These are phyloP conservation scores for Trapa incisa DNA, from an alignment of 345 rosid species.

Conservation along the genomic window DNA sequence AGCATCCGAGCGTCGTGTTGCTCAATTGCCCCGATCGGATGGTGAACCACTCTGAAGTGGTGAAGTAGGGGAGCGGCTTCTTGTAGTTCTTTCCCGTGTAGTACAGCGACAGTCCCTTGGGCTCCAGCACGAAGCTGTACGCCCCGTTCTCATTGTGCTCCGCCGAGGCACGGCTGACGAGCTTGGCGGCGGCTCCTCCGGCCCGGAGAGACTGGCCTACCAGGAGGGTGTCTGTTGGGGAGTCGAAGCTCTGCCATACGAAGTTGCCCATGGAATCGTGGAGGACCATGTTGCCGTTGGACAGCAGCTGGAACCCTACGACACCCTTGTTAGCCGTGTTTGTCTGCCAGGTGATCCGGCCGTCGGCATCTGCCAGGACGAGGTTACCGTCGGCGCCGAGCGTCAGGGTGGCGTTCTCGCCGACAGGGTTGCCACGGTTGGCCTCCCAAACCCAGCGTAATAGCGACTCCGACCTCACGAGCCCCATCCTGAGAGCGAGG, in stretches of 20 bases:
- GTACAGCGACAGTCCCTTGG: constrained; percentile 20
- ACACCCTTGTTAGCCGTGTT: constrained; percentile 45
- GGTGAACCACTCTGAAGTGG: no score
- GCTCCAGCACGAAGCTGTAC: constrained; percentile 31
- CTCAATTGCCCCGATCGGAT: no score
- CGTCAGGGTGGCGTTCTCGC: constrained; percentile 32
- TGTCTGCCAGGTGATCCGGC: constrained; percentile 47
- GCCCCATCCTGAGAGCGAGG: constrained; percentile 38
- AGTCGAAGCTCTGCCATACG: constrained; percentile 52
- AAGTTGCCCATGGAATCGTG: constrained; percentile 26
- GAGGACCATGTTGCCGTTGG: constrained; percentile 48
- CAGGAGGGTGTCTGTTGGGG: constrained; percentile 39
- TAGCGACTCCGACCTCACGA: constrained; percentile 26
- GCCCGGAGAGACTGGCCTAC: constrained; percentile 29
- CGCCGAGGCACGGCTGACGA: constrained; percentile 29
- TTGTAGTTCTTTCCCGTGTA: constrained; percentile 24
- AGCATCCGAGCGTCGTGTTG: no score
- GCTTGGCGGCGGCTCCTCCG: constrained; percentile 17
- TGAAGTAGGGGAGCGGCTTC: constrained; percentile 19
- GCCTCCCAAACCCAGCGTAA: constrained; percentile 59
- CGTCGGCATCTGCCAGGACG: constrained; percentile 34
- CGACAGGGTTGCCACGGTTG: constrained; percentile 36
- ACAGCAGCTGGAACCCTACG: constrained; percentile 24
- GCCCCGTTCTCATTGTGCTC: constrained; percentile 17
- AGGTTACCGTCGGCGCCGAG: constrained; percentile 37